Base-by-base conservation (phyloP, 345 rosid species). In the Trapa incisa region DNA sequence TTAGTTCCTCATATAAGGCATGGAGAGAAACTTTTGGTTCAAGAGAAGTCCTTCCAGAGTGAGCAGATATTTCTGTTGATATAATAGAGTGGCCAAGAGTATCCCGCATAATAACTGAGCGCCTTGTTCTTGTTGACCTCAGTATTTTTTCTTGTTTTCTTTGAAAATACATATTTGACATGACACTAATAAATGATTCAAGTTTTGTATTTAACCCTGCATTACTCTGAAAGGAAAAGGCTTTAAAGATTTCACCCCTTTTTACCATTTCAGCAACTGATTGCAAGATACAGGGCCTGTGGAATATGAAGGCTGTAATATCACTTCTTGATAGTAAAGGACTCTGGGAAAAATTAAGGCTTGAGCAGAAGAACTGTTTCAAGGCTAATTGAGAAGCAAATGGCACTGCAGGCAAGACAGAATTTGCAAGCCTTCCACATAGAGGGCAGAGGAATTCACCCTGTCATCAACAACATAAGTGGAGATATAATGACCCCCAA, bases 371-470 rank as follows among this genome's bases (percentile, higher is more conserved):
- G 50, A 90, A 81, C 71, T 76, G 85, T 80, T 75, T 80, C 75
- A 80, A 66, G 66, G 76, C 78, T 71, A 75, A 78, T 71, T 73
- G 76, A 60, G 80, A 75, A 77, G 78, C 76, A 64, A 73, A 85
- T 47, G 84, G 82, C 68, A 80, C 70, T 8, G 86, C 83, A 69
- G 97, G 96, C 81, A 94, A 74, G 70, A 84, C 77, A 41, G 96
- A 87, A 82, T 94, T 94, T 52, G 89, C 96, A 45, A 91, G 83
- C 45, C 84, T 83, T 54, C 99, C 95, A 70, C 99, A 94, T 64
- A 85, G 89, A 69, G 99, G 99, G 71, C 99, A 94, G 52, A 94
- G 91, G 77, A 94, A 89, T 81, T 94, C 99, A 66, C 92, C 97
- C 99, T 93, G 78, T 57, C 56, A 83, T 47, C 37, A 67, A 38